Evolutionary conservation across 176 grass and related monocot genomes (phyloP).

Genomic region (Alloteropsis semialata): DNA sequence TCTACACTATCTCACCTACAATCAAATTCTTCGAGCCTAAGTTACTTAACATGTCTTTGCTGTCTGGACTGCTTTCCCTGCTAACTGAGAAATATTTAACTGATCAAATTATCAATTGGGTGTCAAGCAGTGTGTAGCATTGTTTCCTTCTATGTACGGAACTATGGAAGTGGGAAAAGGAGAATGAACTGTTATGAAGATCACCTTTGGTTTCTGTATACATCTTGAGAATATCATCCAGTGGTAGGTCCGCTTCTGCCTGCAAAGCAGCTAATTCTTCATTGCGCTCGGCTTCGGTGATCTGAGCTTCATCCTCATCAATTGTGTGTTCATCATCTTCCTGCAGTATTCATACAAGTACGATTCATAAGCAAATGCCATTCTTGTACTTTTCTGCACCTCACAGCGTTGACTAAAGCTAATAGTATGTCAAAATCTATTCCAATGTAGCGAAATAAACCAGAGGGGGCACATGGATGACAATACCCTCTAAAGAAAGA

Average conservation of each 20-base stretch:
- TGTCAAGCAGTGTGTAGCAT: conserved; percentile 10
- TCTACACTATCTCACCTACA: conserved; percentile 81
- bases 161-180: conserved; percentile 18
- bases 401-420: neutral
- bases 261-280: conserved; percentile 85
- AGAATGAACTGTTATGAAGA: conserved; percentile 23
- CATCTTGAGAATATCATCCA: conserved; percentile 70
- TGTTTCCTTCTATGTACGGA: conserved; percentile 11
- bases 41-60: conserved; percentile 39
- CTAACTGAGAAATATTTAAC: conserved; percentile 84
- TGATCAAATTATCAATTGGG: conserved; percentile 66
- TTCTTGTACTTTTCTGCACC: neutral
- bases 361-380: neutral
- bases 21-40: conserved; percentile 47
- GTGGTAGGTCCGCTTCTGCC: conserved; percentile 87
- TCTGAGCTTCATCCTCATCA: conserved; percentile 93
- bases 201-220: conserved; percentile 46
- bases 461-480: too few relatives aligned
- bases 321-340: conserved; percentile 90
- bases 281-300: conserved; percentile 70
- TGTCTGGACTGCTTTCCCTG: conserved; percentile 66
- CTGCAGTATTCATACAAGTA: conserved; percentile 40
- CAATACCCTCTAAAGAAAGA: too few relatives aligned
- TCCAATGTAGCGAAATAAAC: neutral
- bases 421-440: neutral